These are phyloP conservation scores for Alternaria alternata DNA, from an alignment of 2,329 filamentous ascomycete species.

Conservation along the genomic window DNA sequence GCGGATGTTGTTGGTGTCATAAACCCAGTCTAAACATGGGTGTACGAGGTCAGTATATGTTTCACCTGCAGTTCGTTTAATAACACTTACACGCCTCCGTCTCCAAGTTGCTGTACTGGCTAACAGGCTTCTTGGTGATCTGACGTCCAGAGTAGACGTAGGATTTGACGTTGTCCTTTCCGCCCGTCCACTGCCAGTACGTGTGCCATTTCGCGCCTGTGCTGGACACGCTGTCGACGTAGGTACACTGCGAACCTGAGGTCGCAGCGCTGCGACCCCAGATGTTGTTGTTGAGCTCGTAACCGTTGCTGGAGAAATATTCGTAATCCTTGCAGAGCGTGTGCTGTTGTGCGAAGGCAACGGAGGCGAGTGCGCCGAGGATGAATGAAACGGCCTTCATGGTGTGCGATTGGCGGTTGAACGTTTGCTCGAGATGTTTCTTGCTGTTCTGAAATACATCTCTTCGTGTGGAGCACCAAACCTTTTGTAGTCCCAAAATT, in stretches of 20 bases:
- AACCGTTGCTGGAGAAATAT: slow-evolving; percentile 31
- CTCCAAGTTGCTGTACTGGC: slow-evolving; percentile 28
- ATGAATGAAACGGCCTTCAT: slow-evolving; percentile 16
- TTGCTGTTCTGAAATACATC: background rate
- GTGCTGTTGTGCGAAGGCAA: slow-evolving; percentile 10
- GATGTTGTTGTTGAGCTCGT: slow-evolving; percentile 37
- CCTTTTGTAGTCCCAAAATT: slow-evolving; percentile 7
- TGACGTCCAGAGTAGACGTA: slow-evolving; percentile 33
- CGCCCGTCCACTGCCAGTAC: slow-evolving; percentile 30
- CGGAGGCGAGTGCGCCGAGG: slow-evolving; percentile 11
- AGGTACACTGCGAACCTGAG: slow-evolving; percentile 29
- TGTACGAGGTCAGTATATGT: background rate
- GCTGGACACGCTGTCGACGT: slow-evolving; percentile 23
- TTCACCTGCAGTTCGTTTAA: background rate
- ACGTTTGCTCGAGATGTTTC: background rate
- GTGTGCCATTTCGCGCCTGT: slow-evolving; percentile 28
- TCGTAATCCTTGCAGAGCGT: slow-evolving; percentile 30
- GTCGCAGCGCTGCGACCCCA: slow-evolving; percentile 30
- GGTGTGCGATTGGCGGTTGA: background rate
- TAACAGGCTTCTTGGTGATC: slow-evolving; percentile 26
- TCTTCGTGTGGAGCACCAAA: background rate
- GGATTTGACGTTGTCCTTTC: slow-evolving; percentile 35
- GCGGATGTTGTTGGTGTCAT: slow-evolving; percentile 26
- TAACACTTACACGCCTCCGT: slow-evolving; percentile 18
- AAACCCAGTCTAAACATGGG: slow-evolving; percentile 14